Percentiles rank a stretch among this genome's conserved stretches.
Conservation (phyloP, 108 stramenopile species). For the Schizochytrium sp. region DNA sequence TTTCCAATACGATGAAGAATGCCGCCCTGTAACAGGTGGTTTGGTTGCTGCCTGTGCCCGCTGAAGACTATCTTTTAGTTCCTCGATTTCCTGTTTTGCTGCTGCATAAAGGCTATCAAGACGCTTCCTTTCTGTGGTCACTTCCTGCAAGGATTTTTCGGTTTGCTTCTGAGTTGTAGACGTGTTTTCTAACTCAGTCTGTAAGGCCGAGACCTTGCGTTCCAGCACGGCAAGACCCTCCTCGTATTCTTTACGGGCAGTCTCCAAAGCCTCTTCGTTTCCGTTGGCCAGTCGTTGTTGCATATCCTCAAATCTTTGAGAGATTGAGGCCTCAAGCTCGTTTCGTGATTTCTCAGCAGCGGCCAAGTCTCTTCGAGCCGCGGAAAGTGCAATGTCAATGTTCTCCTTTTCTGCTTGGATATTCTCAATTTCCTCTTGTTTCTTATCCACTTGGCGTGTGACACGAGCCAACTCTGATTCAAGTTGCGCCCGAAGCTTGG, state of each 20-base stretch:
- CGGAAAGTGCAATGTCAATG: neutral
- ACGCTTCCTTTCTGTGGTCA: neutral
- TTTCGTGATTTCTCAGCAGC: neutral
- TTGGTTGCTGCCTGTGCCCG: neutral
- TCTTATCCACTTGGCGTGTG: slow-evolving; percentile 28
- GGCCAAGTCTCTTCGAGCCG: slow-evolving; percentile 4
- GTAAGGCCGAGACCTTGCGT: neutral
- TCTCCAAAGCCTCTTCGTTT: slow-evolving; percentile 32
- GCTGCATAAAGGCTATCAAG: neutral
- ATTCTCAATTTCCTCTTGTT: slow-evolving; percentile 30
- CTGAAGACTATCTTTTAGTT: neutral
- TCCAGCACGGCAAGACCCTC: neutral
- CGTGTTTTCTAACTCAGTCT: neutral
- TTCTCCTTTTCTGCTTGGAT: slow-evolving; percentile 45
- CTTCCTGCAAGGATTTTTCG: neutral
- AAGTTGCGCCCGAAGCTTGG: slow-evolving; percentile 20
- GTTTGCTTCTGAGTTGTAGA: neutral
- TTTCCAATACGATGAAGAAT: neutral
- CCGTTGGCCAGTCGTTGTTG: neutral
- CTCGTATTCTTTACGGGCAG: neutral
- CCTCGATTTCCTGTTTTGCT: neutral
- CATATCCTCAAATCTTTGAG: slow-evolving; percentile 28
- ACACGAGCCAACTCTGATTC: slow-evolving; percentile 58
- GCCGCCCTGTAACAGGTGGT: neutral
- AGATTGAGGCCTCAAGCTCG: neutral